A percentile compares a stretch with the other conserved stretches of the same genome.
Evolutionary conservation across 257 asterid genomes (phyloP).

Genomic region (Nemophila menziesii): DNA sequence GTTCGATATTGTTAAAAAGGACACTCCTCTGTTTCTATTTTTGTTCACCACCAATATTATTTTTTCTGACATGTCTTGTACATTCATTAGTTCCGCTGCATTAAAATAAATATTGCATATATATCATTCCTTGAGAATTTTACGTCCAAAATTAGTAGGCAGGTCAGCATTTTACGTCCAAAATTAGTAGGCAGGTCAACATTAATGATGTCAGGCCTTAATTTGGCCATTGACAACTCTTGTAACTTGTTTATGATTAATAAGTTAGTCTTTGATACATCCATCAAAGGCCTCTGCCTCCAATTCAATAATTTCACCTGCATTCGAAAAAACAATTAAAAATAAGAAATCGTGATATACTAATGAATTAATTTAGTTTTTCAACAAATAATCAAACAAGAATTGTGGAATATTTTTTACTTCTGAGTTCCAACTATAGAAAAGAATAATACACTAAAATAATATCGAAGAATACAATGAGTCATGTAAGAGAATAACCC

Average conservation of each 20-base stretch:
- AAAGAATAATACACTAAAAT: constrained; percentile 1
- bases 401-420: not conserved
- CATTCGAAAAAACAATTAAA: no score
- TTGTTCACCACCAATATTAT: no score
- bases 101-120: no score
- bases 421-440: not conserved
- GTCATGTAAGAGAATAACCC: constrained; percentile 80
- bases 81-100: no score
- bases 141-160: constrained; percentile 79
- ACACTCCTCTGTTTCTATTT: no score
- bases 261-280: constrained; percentile 62
- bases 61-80: no score
- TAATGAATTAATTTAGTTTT: no score
- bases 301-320: constrained; percentile 79
- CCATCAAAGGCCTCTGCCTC: constrained; percentile 53
- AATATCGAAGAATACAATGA: constrained; percentile 65
- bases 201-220: constrained; percentile 61
- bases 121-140: constrained; percentile 70
- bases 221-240: constrained; percentile 69
- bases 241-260: constrained; percentile 71
- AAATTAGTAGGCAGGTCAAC: constrained; percentile 63
- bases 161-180: constrained; percentile 65
- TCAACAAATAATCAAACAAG: no score
- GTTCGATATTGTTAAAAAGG: no score
- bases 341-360: no score